Base-by-base conservation (phyloP, 176 grass and related monocot species). In the Oryza australiensis region DNA sequence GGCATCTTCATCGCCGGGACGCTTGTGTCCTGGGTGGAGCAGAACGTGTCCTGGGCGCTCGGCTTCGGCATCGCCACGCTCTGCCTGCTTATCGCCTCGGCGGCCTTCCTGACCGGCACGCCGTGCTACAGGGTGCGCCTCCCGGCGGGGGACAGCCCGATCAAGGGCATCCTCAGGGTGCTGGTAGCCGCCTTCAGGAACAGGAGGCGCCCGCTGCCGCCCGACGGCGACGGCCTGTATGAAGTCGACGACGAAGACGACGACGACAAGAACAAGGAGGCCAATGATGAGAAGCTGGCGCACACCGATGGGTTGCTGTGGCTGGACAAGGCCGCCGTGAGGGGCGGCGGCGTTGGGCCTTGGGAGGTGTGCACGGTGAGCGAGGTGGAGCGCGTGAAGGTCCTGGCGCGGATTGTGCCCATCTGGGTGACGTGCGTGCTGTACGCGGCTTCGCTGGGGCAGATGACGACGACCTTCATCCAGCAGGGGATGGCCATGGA, bases 401-500 rank as follows among this genome's bases (percentile, higher is more conserved):
- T 90, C 63, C 82, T 94, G 78, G 71, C 49, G 2, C 89, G 89
- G 48, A 85, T 94, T 78, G 81, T 86, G 40, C 93, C 89, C 20
- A 94, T 94, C 79, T 94, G 93, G 89, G 15, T 23, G 23, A 92
- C 87, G 5, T 88, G 93, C 77, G 82, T 91, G 68, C 72, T 94
- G 26, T 92, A 89, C 73, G 87, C 93, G 23, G 93, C 89, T 38
- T 86, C 90, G 24, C 68, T 89, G 68, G 83, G 86, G 40, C 93
- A 94, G 86, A 92, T 92, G 87, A 88, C 81, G 13, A 94, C 89
- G 3, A 94, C 93, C 68, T 94, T 94, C 87, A 92, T 94, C 74
- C 93, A 94, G 85, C 93, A 94, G 40, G 93, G 93, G 65, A 92
- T 85, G 81, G 43, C 69, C 79, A 90, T 96, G 93, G 78, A 93